Evolutionary conservation across 2,329 filamentous ascomycete genomes (phyloP), one percentile per base, ranked within the genome.

Genomic region (Phyllosticta citribraziliensis): DNA sequence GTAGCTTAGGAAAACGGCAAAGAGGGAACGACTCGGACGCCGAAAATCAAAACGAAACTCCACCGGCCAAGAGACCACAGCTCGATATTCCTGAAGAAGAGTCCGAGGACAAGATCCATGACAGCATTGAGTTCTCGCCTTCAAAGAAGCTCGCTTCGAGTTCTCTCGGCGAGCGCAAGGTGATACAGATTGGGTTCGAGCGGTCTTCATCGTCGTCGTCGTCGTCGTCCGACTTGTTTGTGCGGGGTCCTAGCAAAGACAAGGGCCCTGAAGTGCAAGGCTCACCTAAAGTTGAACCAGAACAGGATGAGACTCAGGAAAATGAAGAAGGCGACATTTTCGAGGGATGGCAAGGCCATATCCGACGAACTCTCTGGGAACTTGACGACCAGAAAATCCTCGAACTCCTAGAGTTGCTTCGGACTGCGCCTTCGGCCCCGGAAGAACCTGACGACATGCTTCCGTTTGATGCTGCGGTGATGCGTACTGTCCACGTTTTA

Each of bases 91-190:
- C 19, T 14, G 14, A 9, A 5, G 27, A 52, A 10, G 30, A 9
- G 30, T 51, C 53, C 2, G 47, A 50, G 19, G 14, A 3, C 9
- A 35, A 27, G 10, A 14, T 47, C 6, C 58, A 61, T 17, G 58
- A 56, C 19, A 61, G 58, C 27, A 52, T 61, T 11, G 58, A 61
- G 25, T 19, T 40, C 12, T 56, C 58, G 14, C 54, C 58, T 1
- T 35, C 35, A 4, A 60, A 52, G 27, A 60, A 35, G 11, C 55
- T 20, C 6, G 52, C 50, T 9, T 8, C 47, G 22, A 55, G 58
- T 5, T 17, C 40, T 47, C 40, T 47, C 6, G 40, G 40, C 3
- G 14, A n/a, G 40, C 40, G 40, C 6, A 47, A 47, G n/a, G 14
- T 47, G 40, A 47, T 47, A 8, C 40, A 47, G n/a, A 14, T 47